Percentiles rank a stretch among this genome's conserved stretches.
phyloP scores from a whole-genome alignment of 441 rosid genomes.

The Corymbia calophylla region DNA sequence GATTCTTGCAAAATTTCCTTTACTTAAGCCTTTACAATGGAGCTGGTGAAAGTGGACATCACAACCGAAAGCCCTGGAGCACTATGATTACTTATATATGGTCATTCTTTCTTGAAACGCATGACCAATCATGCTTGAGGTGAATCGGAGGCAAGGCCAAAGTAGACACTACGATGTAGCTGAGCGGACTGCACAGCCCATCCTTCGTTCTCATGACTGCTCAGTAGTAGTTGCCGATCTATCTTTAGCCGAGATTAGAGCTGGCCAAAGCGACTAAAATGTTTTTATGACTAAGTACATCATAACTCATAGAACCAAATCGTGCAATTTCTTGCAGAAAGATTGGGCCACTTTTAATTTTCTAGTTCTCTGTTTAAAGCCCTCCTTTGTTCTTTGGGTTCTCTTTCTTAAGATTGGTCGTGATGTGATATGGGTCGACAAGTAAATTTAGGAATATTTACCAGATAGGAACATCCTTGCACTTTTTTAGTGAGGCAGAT shows the following conservation, averaged over 20 bases:
- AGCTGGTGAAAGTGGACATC: not conserved
- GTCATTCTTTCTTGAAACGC: not conserved
- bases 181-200: not conserved
- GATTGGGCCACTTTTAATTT: not conserved
- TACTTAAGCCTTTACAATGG: not conserved
- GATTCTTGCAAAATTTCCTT: not conserved
- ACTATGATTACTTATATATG: not conserved
- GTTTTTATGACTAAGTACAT: not conserved
- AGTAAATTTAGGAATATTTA: not conserved
- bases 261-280: not conserved
- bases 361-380: not conserved
- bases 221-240: not conserved
- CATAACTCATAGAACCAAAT: not conserved
- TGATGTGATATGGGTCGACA: not conserved
- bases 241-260: not conserved
- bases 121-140: not conserved
- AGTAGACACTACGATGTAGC: not conserved
- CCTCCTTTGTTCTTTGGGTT: not conserved
- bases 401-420: not conserved
- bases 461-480: not conserved
- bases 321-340: not conserved
- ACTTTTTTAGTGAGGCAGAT: not conserved
- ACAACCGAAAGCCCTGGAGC: not conserved
- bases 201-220: not conserved
- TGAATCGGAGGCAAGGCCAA: not conserved